Conservation (phyloP, 1,284 basidiomycete genomes). For the Naganishia sp. region DNA sequence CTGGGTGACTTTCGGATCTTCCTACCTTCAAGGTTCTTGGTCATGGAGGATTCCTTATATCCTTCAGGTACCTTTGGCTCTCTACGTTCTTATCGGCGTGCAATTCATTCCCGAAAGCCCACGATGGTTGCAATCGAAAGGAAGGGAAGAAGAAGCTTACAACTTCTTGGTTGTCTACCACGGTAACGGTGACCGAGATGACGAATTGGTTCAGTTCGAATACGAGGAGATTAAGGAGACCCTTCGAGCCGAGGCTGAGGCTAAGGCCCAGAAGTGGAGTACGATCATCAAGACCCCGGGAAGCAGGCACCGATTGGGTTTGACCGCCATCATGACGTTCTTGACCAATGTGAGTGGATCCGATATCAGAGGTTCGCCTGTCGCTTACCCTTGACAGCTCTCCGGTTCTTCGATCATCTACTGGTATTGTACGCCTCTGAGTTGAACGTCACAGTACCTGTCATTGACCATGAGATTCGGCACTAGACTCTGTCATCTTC, state of each 20-base stretch:
- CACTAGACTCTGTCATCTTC: conserved; percentile 47
- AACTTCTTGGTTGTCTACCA: conserved; percentile 45
- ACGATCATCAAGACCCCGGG: conserved; percentile 43
- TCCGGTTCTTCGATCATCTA: conserved; percentile 53
- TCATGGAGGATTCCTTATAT: conserved; percentile 46
- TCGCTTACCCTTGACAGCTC: conserved; percentile 24
- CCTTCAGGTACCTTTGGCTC: conserved; percentile 39
- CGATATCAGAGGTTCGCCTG: neutral
- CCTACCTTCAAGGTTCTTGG: conserved; percentile 40
- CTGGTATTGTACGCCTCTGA: conserved; percentile 46
- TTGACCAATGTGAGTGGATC: conserved; percentile 40
- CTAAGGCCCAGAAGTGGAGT: conserved; percentile 51
- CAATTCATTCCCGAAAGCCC: conserved; percentile 56
- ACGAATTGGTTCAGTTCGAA: conserved; percentile 58
- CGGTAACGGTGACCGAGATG: conserved; percentile 40
- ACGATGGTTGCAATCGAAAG: conserved; percentile 51
- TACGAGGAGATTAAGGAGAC: conserved; percentile 62
- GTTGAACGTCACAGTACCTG: neutral
- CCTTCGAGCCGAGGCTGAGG: conserved; percentile 62
- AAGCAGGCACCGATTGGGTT: conserved; percentile 48
- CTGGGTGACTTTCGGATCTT: conserved; percentile 52
- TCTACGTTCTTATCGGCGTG: conserved; percentile 48
- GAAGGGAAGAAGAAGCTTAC: conserved; percentile 45
- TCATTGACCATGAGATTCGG: neutral
- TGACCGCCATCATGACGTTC: conserved; percentile 52